A percentile compares a stretch with the other conserved stretches of the same genome.
Evolutionary conservation across 164 flowering plant genomes (phyloP).

Genomic region (Kingdonia uniflora): DNA sequence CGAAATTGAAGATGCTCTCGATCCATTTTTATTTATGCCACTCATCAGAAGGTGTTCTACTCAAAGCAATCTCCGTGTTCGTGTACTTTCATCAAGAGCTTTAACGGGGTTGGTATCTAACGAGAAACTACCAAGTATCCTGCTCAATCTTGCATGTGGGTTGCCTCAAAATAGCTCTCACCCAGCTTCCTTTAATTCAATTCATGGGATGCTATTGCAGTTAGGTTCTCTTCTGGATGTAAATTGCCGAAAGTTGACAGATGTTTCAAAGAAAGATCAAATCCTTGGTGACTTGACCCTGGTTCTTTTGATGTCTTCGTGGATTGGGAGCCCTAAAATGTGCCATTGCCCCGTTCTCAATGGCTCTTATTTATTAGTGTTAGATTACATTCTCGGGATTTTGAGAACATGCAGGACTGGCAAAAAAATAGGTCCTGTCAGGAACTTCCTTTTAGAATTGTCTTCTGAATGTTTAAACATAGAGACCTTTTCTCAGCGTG

Average conservation of each 20-base stretch:
- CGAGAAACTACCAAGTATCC: constrained; percentile 62
- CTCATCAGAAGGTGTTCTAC: constrained; percentile 77
- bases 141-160: constrained; percentile 58
- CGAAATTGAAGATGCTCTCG: constrained; percentile 72
- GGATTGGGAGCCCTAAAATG: constrained; percentile 62
- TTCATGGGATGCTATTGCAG: constrained; percentile 87
- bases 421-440: constrained; percentile 25
- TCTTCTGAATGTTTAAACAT: constrained; percentile 53
- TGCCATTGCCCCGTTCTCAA: constrained; percentile 73
- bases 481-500: constrained; percentile 21
- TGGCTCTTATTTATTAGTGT: constrained; percentile 40
- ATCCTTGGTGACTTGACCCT: constrained; percentile 48
- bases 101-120: constrained; percentile 74
- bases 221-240: constrained; percentile 58
- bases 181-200: constrained; percentile 30
- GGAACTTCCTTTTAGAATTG: constrained; percentile 47
- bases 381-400: constrained; percentile 72
- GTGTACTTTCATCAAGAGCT: constrained; percentile 90
- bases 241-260: constrained; percentile 66
- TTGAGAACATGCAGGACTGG: constrained; percentile 34
- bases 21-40: constrained; percentile 83
- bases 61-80: constrained; percentile 80
- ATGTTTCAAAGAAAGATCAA: constrained; percentile 48
- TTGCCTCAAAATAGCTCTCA: constrained; percentile 32
- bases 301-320: constrained; percentile 37